phyloP scores from a whole-genome alignment of 768 basidiomycete genomes.

The Leccinum uliginosum region DNA sequence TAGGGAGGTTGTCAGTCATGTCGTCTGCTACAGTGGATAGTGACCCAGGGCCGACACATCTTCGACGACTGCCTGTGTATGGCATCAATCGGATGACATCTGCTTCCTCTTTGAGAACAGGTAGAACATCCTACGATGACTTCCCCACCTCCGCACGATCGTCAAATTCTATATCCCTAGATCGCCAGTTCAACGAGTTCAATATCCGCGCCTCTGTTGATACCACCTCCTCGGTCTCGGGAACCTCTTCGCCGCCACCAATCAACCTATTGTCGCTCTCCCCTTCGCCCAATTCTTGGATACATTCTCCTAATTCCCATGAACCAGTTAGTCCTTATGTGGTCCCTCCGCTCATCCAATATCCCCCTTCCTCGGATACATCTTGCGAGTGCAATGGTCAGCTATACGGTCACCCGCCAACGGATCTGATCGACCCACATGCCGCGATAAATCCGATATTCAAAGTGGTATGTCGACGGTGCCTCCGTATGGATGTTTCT shows the following conservation, averaged over 20 bases:
- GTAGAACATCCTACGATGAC: constrained; percentile 62
- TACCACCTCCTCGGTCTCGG: constrained; percentile 50
- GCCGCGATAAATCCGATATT: constrained; percentile 82
- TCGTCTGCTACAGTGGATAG: constrained; percentile 84
- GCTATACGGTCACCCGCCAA: constrained; percentile 53
- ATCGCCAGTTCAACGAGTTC: constrained; percentile 76
- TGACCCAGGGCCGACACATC: constrained; percentile 73
- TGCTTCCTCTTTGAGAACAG: constrained; percentile 61
- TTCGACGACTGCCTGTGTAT: constrained; percentile 59
- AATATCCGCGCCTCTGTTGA: constrained; percentile 67
- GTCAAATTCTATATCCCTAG: constrained; percentile 74
- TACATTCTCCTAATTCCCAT: constrained; percentile 42
- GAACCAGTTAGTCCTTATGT: constrained; percentile 37
- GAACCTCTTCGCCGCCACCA: constrained; percentile 71
- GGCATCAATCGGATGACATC: constrained; percentile 74
- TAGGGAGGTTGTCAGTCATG: constrained; percentile 69
- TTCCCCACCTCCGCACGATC: constrained; percentile 70
- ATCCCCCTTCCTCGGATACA: constrained; percentile 36
- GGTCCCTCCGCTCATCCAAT: constrained; percentile 34
- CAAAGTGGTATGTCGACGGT: constrained; percentile 68
- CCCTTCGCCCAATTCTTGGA: constrained; percentile 57
- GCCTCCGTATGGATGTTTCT: neutral
- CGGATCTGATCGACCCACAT: constrained; percentile 57
- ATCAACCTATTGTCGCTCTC: constrained; percentile 72
- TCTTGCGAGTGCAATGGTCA: constrained; percentile 52